Evolutionary conservation across 176 grass and related monocot genomes (phyloP).

Genomic region (Bothriochloa decipiens): DNA sequence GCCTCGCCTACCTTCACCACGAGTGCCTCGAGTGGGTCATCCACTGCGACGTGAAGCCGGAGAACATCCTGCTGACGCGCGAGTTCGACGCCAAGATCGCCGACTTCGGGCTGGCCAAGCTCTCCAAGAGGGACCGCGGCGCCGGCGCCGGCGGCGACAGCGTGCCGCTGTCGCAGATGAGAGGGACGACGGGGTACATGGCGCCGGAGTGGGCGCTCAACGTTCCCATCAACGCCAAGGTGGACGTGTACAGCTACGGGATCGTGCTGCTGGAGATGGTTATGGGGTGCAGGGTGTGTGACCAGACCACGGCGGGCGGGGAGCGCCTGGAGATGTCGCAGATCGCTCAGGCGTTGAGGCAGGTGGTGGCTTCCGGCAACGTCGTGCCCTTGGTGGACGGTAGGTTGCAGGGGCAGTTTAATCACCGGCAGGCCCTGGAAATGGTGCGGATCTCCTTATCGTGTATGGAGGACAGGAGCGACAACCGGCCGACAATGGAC

Average conservation of each 20-base stretch:
- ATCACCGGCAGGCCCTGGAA: conserved; percentile 36
- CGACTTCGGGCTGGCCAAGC: conserved; percentile 68
- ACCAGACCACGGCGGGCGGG: neutral
- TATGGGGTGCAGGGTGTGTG: neutral
- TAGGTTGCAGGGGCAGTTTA: conserved; percentile 34
- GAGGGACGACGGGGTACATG: conserved; percentile 29
- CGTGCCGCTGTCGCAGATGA: neutral
- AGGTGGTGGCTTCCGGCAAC: conserved; percentile 23
- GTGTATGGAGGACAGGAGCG: conserved; percentile 43
- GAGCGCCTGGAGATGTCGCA: conserved; percentile 10
- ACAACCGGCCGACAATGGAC: conserved; percentile 5
- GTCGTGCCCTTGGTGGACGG: conserved; percentile 38
- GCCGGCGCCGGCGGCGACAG: neutral
- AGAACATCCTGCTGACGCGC: conserved; percentile 64
- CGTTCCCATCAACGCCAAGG: conserved; percentile 12
- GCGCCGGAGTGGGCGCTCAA: conserved; percentile 32
- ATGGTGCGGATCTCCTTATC: conserved; percentile 43
- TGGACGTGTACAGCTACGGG: conserved; percentile 27
- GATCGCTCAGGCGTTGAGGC: conserved; percentile 31
- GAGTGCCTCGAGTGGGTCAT: conserved; percentile 78
- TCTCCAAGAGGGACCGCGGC: conserved; percentile 44
- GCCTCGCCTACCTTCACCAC: conserved; percentile 75
- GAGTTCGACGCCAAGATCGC: conserved; percentile 76
- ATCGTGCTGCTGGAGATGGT: conserved; percentile 19
- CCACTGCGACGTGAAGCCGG: conserved; percentile 80